Evolutionary conservation across 768 basidiomycete species (phyloP).

Genomic region (Rhodotorula babjevae): DNA sequence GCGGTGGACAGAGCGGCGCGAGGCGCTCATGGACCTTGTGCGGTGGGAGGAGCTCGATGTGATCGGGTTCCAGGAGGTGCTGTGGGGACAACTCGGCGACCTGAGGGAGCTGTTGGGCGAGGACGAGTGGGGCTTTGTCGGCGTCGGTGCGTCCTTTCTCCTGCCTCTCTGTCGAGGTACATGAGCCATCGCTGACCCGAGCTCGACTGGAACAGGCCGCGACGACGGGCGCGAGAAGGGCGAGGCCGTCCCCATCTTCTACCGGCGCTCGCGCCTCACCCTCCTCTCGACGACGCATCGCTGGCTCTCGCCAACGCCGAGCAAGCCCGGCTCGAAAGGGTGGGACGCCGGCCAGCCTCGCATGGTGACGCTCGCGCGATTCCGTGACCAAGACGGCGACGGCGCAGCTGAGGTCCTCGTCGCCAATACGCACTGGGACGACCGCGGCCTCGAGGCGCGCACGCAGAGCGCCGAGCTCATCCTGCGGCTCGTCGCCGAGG

Average conservation of each 20-base stretch:
- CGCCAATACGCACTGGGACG: slow-evolving; percentile 48
- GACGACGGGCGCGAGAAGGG: slow-evolving; percentile 15
- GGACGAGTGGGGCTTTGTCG: slow-evolving; percentile 19
- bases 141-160: slow-evolving; percentile 23
- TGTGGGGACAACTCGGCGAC: slow-evolving; percentile 32
- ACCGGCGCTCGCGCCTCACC: slow-evolving; percentile 33
- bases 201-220: slow-evolving; percentile 1
- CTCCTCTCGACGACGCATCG: slow-evolving; percentile 40
- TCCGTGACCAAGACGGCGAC: not conserved
- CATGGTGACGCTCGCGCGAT: slow-evolving; percentile 44
- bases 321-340: slow-evolving; percentile 44
- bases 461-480: slow-evolving; percentile 45
- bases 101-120: slow-evolving; percentile 16
- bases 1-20: slow-evolving; percentile 15
- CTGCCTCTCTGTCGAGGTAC: not conserved
- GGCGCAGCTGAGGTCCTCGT: slow-evolving; percentile 39
- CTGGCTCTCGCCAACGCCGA: slow-evolving; percentile 47
- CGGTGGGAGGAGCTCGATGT: slow-evolving; percentile 32
- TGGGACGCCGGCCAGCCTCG: slow-evolving; percentile 48
- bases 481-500: slow-evolving; percentile 31
- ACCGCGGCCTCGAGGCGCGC: slow-evolving; percentile 44
- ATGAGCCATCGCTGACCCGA: not conserved
- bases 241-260: slow-evolving; percentile 39
- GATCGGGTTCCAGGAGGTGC: slow-evolving; percentile 40
- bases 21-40: slow-evolving; percentile 32